These are phyloP conservation scores for Corylus heterophylla DNA, from an alignment of 306 rosid species.

Conservation along the genomic window DNA sequence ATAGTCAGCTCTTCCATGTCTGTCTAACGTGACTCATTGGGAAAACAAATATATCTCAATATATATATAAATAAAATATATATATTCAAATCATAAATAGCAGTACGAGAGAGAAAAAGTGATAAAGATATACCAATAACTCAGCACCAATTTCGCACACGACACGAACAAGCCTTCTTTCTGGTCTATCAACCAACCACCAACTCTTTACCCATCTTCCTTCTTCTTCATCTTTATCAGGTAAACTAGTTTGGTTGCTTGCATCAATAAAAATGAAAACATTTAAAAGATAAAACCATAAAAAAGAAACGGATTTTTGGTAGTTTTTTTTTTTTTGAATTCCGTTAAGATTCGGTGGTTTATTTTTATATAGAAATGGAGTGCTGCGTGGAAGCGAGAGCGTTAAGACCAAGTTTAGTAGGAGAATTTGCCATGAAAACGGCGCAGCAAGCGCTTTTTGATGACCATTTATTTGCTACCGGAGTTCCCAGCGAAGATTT, in stretches of 20 bases:
- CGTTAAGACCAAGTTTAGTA: slow-evolving; percentile 71
- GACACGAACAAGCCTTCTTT: slow-evolving; percentile 30
- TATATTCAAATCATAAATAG: slow-evolving; percentile 21
- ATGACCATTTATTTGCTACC: slow-evolving; percentile 42
- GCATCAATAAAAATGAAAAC: neutral
- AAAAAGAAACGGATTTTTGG: neutral
- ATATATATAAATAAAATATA: too few species aligned
- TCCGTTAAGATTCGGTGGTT: slow-evolving; percentile 19
- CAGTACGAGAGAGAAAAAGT: slow-evolving; percentile 17
- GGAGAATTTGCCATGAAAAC: slow-evolving; percentile 49
- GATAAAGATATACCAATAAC: slow-evolving; percentile 45
- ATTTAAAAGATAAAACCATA: neutral
- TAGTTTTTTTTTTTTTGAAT: neutral
- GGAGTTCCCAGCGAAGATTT: slow-evolving; percentile 67
- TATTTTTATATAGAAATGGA: slow-evolving; percentile 54
- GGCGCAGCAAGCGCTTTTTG: slow-evolving; percentile 39
- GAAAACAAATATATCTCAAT: neutral
- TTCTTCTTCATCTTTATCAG: slow-evolving; percentile 31
- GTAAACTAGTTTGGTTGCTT: slow-evolving; percentile 21
- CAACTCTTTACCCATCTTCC: slow-evolving; percentile 3
- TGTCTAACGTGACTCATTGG: slow-evolving; percentile 48
- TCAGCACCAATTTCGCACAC: slow-evolving; percentile 50
- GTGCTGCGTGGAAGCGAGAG: slow-evolving; percentile 49
- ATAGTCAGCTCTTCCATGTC: slow-evolving; percentile 55
- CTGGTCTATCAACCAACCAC: slow-evolving; percentile 42